Conservation (phyloP, 805 yeast species). For the Myxozyma kluyveri region DNA sequence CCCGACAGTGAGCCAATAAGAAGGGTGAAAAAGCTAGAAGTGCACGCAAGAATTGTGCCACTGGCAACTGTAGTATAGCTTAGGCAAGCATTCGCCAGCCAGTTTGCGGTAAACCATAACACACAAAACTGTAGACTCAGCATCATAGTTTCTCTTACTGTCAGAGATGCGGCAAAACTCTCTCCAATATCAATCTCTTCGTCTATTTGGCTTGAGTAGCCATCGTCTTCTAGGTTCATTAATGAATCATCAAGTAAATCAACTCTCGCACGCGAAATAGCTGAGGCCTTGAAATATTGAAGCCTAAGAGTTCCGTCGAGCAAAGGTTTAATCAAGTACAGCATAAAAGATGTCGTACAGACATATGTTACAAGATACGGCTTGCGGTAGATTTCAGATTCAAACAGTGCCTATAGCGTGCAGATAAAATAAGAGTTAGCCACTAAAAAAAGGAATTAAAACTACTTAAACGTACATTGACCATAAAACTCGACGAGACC, state of each 20-base stretch:
- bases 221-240: too few relatives aligned
- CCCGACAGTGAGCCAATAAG: constrained; percentile 70
- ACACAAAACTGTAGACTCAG: constrained; percentile 79
- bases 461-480: constrained; percentile 51
- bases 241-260: too few relatives aligned
- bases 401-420: constrained; percentile 48
- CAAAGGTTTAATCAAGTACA: constrained; percentile 68
- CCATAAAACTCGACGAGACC: constrained; percentile 86
- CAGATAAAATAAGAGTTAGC: neutral
- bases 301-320: constrained; percentile 28
- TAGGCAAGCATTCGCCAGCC: constrained; percentile 82
- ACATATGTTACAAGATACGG: constrained; percentile 91
- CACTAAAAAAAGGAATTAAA: constrained; percentile 1
- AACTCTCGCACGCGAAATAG: too few relatives aligned
- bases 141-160: constrained; percentile 69
- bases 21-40: constrained; percentile 89
- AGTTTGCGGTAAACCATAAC: constrained; percentile 87
- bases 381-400: constrained; percentile 67
- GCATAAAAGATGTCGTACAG: constrained; percentile 78
- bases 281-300: too few relatives aligned
- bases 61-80: constrained; percentile 89
- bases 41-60: constrained; percentile 88
- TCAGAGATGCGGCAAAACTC: too few relatives aligned
- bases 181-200: too few relatives aligned
- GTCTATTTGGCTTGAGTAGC: too few relatives aligned